These are phyloP conservation scores for Naganishia vaughanmartiniae DNA, from an alignment of 768 basidiomycete species.

Conservation along the genomic window DNA sequence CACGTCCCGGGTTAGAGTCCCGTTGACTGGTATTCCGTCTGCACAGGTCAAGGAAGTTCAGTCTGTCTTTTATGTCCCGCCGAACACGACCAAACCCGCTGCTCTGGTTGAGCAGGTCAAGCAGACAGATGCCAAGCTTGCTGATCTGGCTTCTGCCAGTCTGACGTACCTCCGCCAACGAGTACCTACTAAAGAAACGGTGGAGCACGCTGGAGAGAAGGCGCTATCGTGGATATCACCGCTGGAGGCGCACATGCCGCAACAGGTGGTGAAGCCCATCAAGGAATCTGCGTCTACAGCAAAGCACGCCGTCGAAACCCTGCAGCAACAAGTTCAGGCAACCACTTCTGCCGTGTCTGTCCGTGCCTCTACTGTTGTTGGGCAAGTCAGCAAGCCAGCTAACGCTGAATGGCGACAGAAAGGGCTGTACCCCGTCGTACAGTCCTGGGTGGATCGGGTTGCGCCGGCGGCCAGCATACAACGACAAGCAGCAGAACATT, in stretches of 20 bases:
- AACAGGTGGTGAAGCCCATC: conserved; percentile 16
- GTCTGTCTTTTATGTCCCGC: conserved; percentile 17
- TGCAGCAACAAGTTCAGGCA: conserved; percentile 11
- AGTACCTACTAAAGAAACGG: conserved; percentile 4
- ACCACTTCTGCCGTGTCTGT: conserved; percentile 6
- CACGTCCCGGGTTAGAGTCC: not conserved
- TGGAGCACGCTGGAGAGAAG: conserved; percentile 15
- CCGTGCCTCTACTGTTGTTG: not conserved
- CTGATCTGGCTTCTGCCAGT: conserved; percentile 1
- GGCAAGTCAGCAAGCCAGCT: conserved; percentile 6
- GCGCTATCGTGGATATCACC: conserved; percentile 8
- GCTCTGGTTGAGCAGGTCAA: conserved; percentile 15
- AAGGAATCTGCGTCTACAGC: not conserved
- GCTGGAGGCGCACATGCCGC: not conserved
- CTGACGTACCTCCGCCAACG: conserved; percentile 9
- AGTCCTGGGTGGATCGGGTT: not conserved
- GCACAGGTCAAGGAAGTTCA: conserved; percentile 18
- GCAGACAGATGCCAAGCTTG: conserved; percentile 18
- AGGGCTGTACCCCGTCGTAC: conserved; percentile 10
- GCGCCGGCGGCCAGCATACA: not conserved
- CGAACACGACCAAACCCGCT: conserved; percentile 13
- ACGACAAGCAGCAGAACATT: not conserved
- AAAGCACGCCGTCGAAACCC: conserved; percentile 5
- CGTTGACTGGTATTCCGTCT: conserved; percentile 12
- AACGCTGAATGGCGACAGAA: conserved; percentile 10